phyloP scores from a whole-genome alignment of 306 rosid species.

The Vigna hirtella region DNA sequence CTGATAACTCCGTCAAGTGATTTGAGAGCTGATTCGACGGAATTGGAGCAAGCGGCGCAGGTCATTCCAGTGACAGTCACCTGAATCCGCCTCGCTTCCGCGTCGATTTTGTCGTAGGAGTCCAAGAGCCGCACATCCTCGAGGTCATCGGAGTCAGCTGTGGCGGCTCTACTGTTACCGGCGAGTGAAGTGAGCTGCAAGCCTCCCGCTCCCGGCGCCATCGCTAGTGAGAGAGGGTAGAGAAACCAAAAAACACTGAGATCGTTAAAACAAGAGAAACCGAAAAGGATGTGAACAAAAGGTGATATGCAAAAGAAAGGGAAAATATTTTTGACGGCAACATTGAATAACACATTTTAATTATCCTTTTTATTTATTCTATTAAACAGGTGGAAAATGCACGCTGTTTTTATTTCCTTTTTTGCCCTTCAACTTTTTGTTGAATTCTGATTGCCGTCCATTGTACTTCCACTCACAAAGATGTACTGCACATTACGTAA shows the following conservation, averaged over 20 bases:
- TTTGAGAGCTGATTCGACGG: slow-evolving; percentile 80
- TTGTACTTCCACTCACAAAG: neutral
- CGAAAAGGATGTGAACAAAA: neutral
- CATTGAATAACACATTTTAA: neutral
- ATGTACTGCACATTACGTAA: neutral
- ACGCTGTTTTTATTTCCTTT: neutral
- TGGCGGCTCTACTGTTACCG: neutral
- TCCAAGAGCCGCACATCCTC: slow-evolving; percentile 86
- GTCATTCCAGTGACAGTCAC: slow-evolving; percentile 90
- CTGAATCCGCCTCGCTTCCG: slow-evolving; percentile 63
- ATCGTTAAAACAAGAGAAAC: neutral
- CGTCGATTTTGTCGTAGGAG: slow-evolving; percentile 56
- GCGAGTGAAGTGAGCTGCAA: slow-evolving; percentile 45
- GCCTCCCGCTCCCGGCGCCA: slow-evolving; percentile 42
- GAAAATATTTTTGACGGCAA: neutral
- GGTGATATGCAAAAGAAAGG: neutral
- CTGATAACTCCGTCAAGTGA: slow-evolving; percentile 66
- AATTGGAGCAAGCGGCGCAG: slow-evolving; percentile 94
- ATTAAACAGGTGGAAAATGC: neutral
- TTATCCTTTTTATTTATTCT: neutral
- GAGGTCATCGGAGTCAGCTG: slow-evolving; percentile 53
- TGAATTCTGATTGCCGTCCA: neutral
- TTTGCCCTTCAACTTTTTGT: neutral
- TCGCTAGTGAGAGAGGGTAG: neutral
- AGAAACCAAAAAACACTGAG: neutral